These are phyloP conservation scores for Pseudevernia furfuracea DNA, from an alignment of 495 filamentous ascomycete species.

Conservation along the genomic window DNA sequence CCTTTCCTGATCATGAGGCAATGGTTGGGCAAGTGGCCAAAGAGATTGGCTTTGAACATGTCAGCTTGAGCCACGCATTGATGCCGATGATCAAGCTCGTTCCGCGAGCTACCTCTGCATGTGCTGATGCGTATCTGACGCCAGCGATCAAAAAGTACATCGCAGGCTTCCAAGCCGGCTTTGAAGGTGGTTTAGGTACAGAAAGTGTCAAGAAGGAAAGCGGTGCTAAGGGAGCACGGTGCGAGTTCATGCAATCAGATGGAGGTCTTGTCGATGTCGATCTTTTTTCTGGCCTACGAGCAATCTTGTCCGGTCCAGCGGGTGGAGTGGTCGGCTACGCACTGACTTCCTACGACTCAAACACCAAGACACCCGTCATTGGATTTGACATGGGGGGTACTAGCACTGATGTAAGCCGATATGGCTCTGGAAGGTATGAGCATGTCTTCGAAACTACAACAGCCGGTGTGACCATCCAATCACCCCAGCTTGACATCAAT, in stretches of 20 bases:
- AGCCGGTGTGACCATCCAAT: constrained; percentile 90
- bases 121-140: constrained; percentile 92
- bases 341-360: constrained; percentile 80
- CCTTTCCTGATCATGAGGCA: constrained; percentile 47
- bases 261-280: constrained; percentile 49
- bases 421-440: constrained; percentile 81
- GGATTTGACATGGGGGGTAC: constrained; percentile 98
- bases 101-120: constrained; percentile 82
- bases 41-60: constrained; percentile 43
- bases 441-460: constrained; percentile 98
- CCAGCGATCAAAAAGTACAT: constrained; percentile 96
- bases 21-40: constrained; percentile 43
- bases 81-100: constrained; percentile 84
- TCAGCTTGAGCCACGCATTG: constrained; percentile 48
- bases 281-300: constrained; percentile 51
- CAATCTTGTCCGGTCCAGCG: constrained; percentile 53
- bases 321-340: constrained; percentile 87
- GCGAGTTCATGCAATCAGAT: constrained; percentile 51
- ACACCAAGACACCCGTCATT: constrained; percentile 83
- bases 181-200: constrained; percentile 45
- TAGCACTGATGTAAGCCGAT: constrained; percentile 88
- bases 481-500: constrained; percentile 94
- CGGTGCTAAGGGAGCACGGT: constrained; percentile 54
- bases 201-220: constrained; percentile 44
- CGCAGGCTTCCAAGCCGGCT: constrained; percentile 66